phyloP scores from a whole-genome alignment of 768 basidiomycete species.

The Glaciozyma antarctica region DNA sequence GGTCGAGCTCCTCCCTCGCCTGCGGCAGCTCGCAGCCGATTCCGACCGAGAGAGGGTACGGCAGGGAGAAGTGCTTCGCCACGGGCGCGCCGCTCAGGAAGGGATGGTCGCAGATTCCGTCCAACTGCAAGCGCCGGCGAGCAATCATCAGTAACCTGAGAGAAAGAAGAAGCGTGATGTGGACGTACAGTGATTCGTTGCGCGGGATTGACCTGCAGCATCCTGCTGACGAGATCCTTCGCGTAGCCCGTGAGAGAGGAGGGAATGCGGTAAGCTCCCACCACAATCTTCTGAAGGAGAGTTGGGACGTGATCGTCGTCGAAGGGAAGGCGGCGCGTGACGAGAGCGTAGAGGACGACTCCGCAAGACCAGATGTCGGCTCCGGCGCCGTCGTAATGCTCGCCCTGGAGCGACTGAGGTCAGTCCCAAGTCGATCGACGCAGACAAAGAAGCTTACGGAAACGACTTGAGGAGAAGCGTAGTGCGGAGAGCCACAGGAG shows the following conservation, averaged over 20 bases:
- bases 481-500: conserved; percentile 92
- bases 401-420: conserved; percentile 46
- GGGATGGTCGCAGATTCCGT: no score
- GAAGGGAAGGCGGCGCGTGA: conserved; percentile 83
- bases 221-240: conserved; percentile 68
- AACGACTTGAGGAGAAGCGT: conserved; percentile 92
- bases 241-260: conserved; percentile 69
- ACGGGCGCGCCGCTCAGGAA: no score
- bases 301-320: conserved; percentile 67
- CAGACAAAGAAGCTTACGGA: conserved; percentile 41
- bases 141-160: no score
- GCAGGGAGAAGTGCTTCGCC: no score
- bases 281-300: conserved; percentile 74
- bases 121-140: no score
- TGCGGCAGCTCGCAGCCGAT: no score
- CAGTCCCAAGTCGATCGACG: neutral
- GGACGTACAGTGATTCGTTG: conserved; percentile 62
- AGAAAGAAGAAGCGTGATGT: no score
- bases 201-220: conserved; percentile 78
- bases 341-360: conserved; percentile 81
- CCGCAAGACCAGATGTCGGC: conserved; percentile 96
- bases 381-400: conserved; percentile 75
- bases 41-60: no score
- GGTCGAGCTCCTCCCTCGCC: no score
- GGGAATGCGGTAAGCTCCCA: conserved; percentile 76